phyloP scores from a whole-genome alignment of 2,329 filamentous ascomycete genomes.

The Cordyceps militaris region DNA sequence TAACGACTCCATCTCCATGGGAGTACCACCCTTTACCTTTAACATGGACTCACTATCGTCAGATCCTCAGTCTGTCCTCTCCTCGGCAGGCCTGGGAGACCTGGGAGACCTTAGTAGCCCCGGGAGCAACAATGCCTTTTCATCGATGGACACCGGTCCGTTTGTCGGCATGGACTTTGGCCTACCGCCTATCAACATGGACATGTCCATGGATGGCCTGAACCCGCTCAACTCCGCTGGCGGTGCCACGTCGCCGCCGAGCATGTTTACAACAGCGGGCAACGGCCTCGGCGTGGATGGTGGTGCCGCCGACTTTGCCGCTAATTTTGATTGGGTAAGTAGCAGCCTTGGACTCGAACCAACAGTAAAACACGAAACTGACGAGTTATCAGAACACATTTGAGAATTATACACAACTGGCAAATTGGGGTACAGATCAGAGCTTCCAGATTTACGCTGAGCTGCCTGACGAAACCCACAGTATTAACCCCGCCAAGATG shows the following conservation, averaged over 20 bases:
- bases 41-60: conserved; percentile 29
- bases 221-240: conserved; percentile 16
- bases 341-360: neutral
- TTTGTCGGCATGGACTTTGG: conserved; percentile 41
- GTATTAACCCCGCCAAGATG: conserved; percentile 4
- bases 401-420: conserved; percentile 49
- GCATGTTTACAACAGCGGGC: conserved; percentile 44
- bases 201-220: conserved; percentile 26
- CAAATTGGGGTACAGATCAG: conserved; percentile 45
- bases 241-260: conserved; percentile 37
- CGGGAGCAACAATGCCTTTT: conserved; percentile 20
- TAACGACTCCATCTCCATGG: conserved; percentile 16
- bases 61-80: conserved; percentile 19
- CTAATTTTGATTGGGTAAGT: conserved; percentile 54
- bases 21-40: conserved; percentile 28
- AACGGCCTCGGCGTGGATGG: conserved; percentile 16
- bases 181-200: conserved; percentile 25
- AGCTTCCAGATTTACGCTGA: conserved; percentile 44
- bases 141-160: conserved; percentile 28
- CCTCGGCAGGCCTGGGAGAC: conserved; percentile 20
- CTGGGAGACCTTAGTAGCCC: conserved; percentile 21
- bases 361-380: conserved; percentile 16
- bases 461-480: conserved; percentile 13
- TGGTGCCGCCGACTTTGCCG: conserved; percentile 35
- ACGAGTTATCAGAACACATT: conserved; percentile 40